Base-by-base conservation (phyloP, 208 protist genomes). In the Crithidia bombi region DNA sequence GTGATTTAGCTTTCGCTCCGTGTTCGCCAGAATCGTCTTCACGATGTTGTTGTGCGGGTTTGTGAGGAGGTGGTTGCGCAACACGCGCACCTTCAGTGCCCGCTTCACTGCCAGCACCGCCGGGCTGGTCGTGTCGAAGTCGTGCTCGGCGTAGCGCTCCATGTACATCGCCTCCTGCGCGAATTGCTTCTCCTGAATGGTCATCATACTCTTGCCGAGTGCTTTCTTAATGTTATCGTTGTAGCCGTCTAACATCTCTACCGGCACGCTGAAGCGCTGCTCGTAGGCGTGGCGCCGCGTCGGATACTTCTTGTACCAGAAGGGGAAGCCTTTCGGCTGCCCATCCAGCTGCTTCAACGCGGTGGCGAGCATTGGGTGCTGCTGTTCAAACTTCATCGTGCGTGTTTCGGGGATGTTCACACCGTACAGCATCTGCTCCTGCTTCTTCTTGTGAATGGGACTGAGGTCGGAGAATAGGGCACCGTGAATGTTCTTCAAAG, bases 221-320 rank as follows among this genome's bases (percentile, higher is more conserved):
- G 92, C 90, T 52, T 85, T 86, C 62, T 92, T 90, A 43, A 97
- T 76, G 36, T 83, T 46, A 5, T 93, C 87, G 33, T 56, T 87
- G 76, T 97, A 97, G 14, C 92, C 92, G 51, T 97, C 90, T 12
- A 97, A 69, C 92, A 97, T 97, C 67, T 97, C 92, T 23, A 62
- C 64, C 5, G 92, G 92, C 47, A 97, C 90, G 74, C 82, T 94
- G 63, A 97, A 97, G 58, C 92, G 92, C 33, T 81, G 62, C 77
- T 93, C 92, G 74, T 97, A 97, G 35, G 92, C 92, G 78, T 97
- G 92, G 28, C 89, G 86, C 11, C 89, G 90, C 28, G 92, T 97
- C 4, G 92, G 92, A 66, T 97, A 97, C 70, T 97, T 97, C 73
- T 92, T 94, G 73, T 93, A 97, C 92, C 92, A 97, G 75, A 95